Evolutionary conservation across 495 filamentous ascomycete species (phyloP).

Genomic region (Bacidia gigantensis): DNA sequence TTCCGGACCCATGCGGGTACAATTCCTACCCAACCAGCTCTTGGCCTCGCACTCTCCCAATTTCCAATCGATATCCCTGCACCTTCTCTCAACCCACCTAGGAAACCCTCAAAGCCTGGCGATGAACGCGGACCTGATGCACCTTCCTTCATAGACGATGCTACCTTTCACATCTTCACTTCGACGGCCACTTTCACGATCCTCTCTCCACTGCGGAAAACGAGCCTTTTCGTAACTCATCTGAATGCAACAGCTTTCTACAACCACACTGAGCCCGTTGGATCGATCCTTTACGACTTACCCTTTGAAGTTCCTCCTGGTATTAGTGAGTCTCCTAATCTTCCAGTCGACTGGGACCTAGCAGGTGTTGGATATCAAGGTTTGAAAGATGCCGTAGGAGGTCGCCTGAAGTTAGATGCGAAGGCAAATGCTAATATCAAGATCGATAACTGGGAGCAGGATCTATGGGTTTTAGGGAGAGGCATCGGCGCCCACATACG

Average conservation of each 20-base stretch:
- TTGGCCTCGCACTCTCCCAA: conserved; percentile 58
- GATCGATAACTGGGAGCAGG: conserved; percentile 58
- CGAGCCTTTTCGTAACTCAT: conserved; percentile 56
- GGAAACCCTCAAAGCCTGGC: conserved; percentile 28
- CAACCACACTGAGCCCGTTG: conserved; percentile 61
- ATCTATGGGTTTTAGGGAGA: conserved; percentile 53
- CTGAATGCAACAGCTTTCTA: conserved; percentile 80
- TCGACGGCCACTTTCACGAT: conserved; percentile 79
- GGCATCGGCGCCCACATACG: conserved; percentile 63
- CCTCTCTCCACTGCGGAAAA: conserved; percentile 58
- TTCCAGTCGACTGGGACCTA: conserved; percentile 70
- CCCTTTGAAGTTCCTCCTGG: conserved; percentile 73
- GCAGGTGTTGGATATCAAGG: conserved; percentile 71
- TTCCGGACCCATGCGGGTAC: conserved; percentile 52
- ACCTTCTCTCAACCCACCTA: conserved; percentile 47
- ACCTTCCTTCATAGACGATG: conserved; percentile 64
- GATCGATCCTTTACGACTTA: conserved; percentile 55
- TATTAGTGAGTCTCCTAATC: conserved; percentile 46
- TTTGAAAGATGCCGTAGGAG: conserved; percentile 71
- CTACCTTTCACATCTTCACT: conserved; percentile 70
- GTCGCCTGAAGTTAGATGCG: conserved; percentile 64
- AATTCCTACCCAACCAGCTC: conserved; percentile 57
- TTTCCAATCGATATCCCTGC: conserved; percentile 55
- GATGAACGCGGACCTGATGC: conserved; percentile 28
- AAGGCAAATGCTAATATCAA: conserved; percentile 54